phyloP scores from a whole-genome alignment of 225 moss, liverwort and hornwort genomes.

The Lunularia cruciata region DNA sequence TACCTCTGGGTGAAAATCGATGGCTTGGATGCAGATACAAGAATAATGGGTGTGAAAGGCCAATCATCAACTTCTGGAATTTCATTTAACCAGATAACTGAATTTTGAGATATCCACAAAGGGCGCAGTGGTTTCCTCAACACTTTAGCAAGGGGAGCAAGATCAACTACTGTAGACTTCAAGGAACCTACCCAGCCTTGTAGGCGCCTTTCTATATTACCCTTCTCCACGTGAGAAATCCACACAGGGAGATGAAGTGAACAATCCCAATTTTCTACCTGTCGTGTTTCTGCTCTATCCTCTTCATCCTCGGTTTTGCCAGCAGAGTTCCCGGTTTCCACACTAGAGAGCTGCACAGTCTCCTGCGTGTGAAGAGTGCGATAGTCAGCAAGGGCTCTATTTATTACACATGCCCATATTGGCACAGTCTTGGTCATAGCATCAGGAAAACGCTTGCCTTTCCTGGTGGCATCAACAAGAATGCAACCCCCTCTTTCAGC shows the following conservation, averaged over 20 bases:
- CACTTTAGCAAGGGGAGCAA: slow-evolving; percentile 47
- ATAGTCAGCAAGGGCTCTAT: slow-evolving; percentile 66
- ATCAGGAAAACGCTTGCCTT: slow-evolving; percentile 95
- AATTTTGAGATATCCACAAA: slow-evolving; percentile 85
- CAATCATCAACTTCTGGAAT: slow-evolving; percentile 66
- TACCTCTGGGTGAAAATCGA: slow-evolving; percentile 59
- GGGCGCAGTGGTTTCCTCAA: slow-evolving; percentile 78
- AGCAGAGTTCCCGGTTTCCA: slow-evolving; percentile 17
- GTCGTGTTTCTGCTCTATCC: neutral
- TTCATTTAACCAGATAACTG: slow-evolving; percentile 90
- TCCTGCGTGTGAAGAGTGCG: slow-evolving; percentile 47
- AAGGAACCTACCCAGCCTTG: slow-evolving; percentile 68
- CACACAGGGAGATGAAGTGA: slow-evolving; percentile 74
- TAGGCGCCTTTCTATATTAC: slow-evolving; percentile 62
- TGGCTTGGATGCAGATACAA: slow-evolving; percentile 78
- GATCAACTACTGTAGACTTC: slow-evolving; percentile 59
- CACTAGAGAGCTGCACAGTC: neutral
- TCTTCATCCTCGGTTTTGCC: neutral
- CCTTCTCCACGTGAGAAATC: slow-evolving; percentile 83
- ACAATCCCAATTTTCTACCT: slow-evolving; percentile 61
- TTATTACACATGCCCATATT: slow-evolving; percentile 89
- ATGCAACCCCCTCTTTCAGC: slow-evolving; percentile 87
- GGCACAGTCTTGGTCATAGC: slow-evolving; percentile 98
- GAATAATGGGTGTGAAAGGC: slow-evolving; percentile 77
- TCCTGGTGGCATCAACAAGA: slow-evolving; percentile 95